These are phyloP conservation scores for Huntiella omanensis DNA, from an alignment of 2,329 filamentous ascomycete species.

Conservation along the genomic window DNA sequence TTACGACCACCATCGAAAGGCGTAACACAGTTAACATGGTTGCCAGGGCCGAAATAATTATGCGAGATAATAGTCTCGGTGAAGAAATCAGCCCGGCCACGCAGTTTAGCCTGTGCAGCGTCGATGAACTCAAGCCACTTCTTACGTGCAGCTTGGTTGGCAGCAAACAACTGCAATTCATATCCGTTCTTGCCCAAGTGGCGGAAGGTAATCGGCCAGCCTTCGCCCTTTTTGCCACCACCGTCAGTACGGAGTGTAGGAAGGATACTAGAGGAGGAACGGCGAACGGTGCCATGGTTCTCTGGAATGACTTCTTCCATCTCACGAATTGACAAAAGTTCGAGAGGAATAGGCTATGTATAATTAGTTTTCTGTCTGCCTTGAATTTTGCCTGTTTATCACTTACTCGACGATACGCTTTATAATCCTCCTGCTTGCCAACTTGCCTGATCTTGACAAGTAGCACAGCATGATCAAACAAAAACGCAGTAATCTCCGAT, in stretches of 20 bases:
- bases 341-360: conserved; percentile 66
- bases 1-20: conserved; percentile 92
- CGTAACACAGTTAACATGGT: conserved; percentile 85
- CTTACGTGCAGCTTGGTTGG: conserved; percentile 67
- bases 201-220: conserved; percentile 88
- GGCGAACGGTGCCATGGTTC: conserved; percentile 58
- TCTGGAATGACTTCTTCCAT: conserved; percentile 86
- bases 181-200: conserved; percentile 93
- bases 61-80: conserved; percentile 46
- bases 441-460: conserved; percentile 79
- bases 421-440: conserved; percentile 85
- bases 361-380: background rate
- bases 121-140: conserved; percentile 98
- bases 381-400: background rate
- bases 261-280: conserved; percentile 73
- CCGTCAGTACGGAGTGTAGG: conserved; percentile 30
- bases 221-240: conserved; percentile 43
- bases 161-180: conserved; percentile 73
- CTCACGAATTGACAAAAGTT: conserved; percentile 80
- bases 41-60: conserved; percentile 43
- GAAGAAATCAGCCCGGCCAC: conserved; percentile 82
- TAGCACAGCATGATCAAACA: conserved; percentile 90
- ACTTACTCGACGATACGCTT: conserved; percentile 63
- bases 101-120: conserved; percentile 67
- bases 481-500: conserved; percentile 78